phyloP scores from a whole-genome alignment of 2,329 filamentous ascomycete species.

The Fusarium clavum region DNA sequence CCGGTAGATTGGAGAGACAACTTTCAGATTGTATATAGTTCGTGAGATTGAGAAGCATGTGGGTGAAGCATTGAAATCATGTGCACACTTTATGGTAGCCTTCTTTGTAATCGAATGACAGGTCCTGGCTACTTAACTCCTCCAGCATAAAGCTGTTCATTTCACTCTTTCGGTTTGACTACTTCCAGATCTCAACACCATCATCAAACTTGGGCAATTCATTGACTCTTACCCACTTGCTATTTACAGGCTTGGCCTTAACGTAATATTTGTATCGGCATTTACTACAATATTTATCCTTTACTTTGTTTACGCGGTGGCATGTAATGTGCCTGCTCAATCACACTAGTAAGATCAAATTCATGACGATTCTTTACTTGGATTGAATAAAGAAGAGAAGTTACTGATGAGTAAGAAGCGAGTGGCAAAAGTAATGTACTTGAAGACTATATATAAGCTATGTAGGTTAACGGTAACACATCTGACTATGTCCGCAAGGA shows the following conservation, averaged over 20 bases:
- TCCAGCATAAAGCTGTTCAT: not conserved
- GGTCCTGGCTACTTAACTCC: rapidly evolving
- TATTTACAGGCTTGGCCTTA: not conserved
- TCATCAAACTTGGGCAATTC: not conserved
- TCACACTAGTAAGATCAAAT: not conserved
- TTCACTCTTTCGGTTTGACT: not conserved
- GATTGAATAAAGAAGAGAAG: rapidly evolving
- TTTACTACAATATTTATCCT: not conserved
- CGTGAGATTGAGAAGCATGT: rapidly evolving
- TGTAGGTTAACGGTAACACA: rapidly evolving
- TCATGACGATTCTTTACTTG: no score
- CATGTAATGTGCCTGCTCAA: not conserved
- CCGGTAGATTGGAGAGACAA: not conserved
- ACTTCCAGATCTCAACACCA: not conserved
- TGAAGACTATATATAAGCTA: not conserved
- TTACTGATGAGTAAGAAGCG: not conserved
- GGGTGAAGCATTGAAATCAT: not conserved
- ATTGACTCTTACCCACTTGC: not conserved
- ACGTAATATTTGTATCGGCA: not conserved
- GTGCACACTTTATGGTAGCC: not conserved
- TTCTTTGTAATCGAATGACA: not conserved
- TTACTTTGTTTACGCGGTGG: not conserved
- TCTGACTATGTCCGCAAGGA: not conserved
- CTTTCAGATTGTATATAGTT: not conserved
- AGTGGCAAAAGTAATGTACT: rapidly evolving